Evolutionary conservation across 2,329 filamentous ascomycete species (phyloP), one percentile per base, ranked within the genome.

Genomic region (Ambrosiella xylebori): DNA sequence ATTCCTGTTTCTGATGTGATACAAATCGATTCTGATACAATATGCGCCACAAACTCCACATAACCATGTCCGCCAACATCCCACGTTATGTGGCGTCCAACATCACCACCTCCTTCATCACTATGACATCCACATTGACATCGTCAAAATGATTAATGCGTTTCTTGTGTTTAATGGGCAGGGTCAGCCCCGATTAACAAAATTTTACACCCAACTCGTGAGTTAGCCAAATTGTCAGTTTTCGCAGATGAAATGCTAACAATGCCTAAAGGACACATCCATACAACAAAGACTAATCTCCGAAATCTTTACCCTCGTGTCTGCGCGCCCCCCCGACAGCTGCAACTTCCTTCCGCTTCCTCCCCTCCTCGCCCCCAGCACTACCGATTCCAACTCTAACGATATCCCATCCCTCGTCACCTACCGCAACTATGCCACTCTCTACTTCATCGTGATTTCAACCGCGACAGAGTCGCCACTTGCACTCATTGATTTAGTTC

Each of bases 151-250:
- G 93, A 97, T 98, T 71, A 98, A 95, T 76, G 93, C 94, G 38
- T 91, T 98, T 62, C 78, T 98, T 64, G 91, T 98, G 69, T 98
- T 98, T 77, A 98, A 98, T 68, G 95, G 95, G 74, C 88, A 91
- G 65, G 93, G 93, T 63, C 91, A 98, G 72, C 91, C 93, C 41
- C 85, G 93, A 58, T 79, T 98, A 69, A 97, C 91, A 65, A 97
- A 97, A 67, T 98, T 98, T 76, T 98, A 98, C 70, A 96, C 91
- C 1, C 91, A 97, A 69, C 82, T 98, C 64, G 91, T 95, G 71
- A 61, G 72, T 57, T 39, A 36, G 19, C 49, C 17, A 39, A 27
- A 27, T 27, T 19, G 9, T 19, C 47, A 15, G 27, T 35, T 27
- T 15, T 44, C 6, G n/a, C 5, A 44, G 13, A 13, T 45, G 17